Evolutionary conservation across 805 yeast genomes (phyloP).

Genomic region (Yarrowia keelungensis): DNA sequence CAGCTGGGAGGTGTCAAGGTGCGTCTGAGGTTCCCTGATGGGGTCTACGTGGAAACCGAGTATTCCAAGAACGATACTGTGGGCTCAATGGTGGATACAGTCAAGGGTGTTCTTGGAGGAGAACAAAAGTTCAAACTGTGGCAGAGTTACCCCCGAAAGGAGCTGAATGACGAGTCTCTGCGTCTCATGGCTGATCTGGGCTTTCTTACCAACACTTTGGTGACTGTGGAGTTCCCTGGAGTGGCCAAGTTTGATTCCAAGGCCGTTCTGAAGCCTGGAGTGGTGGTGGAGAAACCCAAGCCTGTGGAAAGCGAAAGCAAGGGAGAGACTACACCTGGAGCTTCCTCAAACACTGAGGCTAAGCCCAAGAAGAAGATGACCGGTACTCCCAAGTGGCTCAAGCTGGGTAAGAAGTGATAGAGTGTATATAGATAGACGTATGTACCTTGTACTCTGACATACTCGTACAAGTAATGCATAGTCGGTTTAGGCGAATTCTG

Average conservation of each 20-base stretch:
- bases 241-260: constrained; percentile 18
- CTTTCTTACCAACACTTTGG: constrained; percentile 15
- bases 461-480: background rate
- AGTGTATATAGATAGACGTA: background rate
- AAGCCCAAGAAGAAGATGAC: constrained; percentile 27
- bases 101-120: background rate
- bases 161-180: constrained; percentile 9
- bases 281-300: constrained; percentile 17
- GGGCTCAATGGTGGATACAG: constrained; percentile 6
- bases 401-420: constrained; percentile 27
- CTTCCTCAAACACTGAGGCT: background rate
- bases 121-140: constrained; percentile 9
- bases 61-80: constrained; percentile 10
- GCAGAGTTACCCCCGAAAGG: constrained; percentile 32
- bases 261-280: constrained; percentile 8
- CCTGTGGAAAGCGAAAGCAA: constrained; percentile 4
- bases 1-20: constrained; percentile 35
- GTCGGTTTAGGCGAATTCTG: background rate
- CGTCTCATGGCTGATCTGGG: constrained; percentile 20
- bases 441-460: background rate
- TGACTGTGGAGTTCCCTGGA: constrained; percentile 33
- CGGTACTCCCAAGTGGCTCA: constrained; percentile 31
- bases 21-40: constrained; percentile 27
- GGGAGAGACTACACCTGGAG: background rate
- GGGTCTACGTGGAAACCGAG: constrained; percentile 19